A percentile compares a stretch with the other conserved stretches of the same genome.
These are phyloP conservation scores for Colletotrichum sp. DNA, from an alignment of 2,329 filamentous ascomycete genomes.

Conservation along the genomic window DNA sequence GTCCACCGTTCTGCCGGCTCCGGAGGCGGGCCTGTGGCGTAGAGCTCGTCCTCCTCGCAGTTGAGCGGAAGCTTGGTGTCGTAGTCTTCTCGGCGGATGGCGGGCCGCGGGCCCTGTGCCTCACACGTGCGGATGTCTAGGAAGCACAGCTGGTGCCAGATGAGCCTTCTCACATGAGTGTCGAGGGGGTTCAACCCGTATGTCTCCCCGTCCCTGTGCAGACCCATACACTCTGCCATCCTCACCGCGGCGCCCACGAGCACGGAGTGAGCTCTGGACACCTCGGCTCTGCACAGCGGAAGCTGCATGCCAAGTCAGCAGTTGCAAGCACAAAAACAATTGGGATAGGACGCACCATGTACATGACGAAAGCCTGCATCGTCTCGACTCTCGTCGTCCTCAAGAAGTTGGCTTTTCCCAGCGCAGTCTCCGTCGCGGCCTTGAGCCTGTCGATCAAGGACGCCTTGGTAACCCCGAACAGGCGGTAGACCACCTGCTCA, in stretches of 20 bases:
- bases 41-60: slow-evolving; percentile 70
- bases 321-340: neutral
- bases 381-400: slow-evolving; percentile 74
- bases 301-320: slow-evolving; percentile 50
- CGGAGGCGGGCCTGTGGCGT: slow-evolving; percentile 39
- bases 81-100: slow-evolving; percentile 76
- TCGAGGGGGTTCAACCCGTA: slow-evolving; percentile 72
- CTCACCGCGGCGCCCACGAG: slow-evolving; percentile 74
- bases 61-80: slow-evolving; percentile 77
- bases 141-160: slow-evolving; percentile 82
- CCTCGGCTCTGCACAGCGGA: slow-evolving; percentile 72
- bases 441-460: slow-evolving; percentile 67
- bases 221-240: slow-evolving; percentile 78
- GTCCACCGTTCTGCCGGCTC: slow-evolving; percentile 65
- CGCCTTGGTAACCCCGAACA: slow-evolving; percentile 60
- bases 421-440: slow-evolving; percentile 68
- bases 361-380: slow-evolving; percentile 79
- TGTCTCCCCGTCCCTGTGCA: slow-evolving; percentile 72
- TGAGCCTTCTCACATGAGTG: slow-evolving; percentile 71
- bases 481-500: slow-evolving; percentile 52
- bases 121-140: slow-evolving; percentile 78
- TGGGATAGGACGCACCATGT: slow-evolving; percentile 59
- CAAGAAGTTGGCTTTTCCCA: slow-evolving; percentile 73
- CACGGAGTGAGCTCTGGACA: slow-evolving; percentile 76
- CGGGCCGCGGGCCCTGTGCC: slow-evolving; percentile 72